Conservation (phyloP, 345 rosid genomes). For the Dimocarpus longan region DNA sequence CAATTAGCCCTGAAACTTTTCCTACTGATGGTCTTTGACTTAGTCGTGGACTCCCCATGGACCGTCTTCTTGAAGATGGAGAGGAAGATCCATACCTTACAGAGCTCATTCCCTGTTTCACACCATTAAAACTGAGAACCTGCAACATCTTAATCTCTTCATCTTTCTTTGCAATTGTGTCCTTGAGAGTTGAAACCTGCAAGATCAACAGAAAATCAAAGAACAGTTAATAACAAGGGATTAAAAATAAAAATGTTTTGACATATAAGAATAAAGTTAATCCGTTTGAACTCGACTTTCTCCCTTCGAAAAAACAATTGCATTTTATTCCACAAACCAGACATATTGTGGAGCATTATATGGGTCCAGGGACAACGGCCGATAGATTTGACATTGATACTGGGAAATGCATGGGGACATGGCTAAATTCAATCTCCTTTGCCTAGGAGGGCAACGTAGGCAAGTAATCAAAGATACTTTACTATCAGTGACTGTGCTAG, state of each 20-base stretch:
- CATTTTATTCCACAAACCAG: not conserved
- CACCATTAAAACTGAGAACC: slow-evolving; percentile 46
- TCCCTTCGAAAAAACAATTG: not conserved
- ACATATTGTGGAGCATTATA: not conserved
- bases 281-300: not conserved
- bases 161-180: slow-evolving; percentile 69
- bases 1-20: slow-evolving; percentile 41
- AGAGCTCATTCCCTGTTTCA: slow-evolving; percentile 48
- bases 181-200: slow-evolving; percentile 80
- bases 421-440: slow-evolving; percentile 10
- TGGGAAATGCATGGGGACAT: not conserved
- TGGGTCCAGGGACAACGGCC: not conserved
- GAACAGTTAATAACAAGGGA: slow-evolving; percentile 1
- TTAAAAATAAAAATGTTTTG: not conserved
- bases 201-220: slow-evolving; percentile 21
- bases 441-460: not conserved
- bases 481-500: not conserved
- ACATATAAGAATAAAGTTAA: not conserved
- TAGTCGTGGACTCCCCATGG: slow-evolving; percentile 49
- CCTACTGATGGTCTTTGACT: slow-evolving; percentile 35
- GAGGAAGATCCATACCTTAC: slow-evolving; percentile 60
- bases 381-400: not conserved
- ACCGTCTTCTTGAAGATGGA: slow-evolving; percentile 76
- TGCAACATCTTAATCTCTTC: slow-evolving; percentile 74
- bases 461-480: not conserved